Percentiles rank a stretch among this genome's conserved stretches.
phyloP scores from a whole-genome alignment of 352 stramenopile species.

The Globisporangium cystogenes region DNA sequence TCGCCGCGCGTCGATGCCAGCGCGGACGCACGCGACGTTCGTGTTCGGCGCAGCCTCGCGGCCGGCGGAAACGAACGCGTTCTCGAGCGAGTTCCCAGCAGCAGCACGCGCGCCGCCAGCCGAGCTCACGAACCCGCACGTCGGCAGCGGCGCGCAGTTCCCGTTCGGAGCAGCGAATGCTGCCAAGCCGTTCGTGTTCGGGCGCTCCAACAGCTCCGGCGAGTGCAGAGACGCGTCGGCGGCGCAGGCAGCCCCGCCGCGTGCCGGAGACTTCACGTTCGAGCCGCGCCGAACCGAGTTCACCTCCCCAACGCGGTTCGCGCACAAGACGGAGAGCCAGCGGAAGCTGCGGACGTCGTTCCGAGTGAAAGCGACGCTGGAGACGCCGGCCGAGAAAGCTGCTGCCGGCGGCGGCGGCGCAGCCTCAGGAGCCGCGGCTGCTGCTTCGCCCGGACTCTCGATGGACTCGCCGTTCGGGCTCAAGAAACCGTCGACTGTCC shows the following conservation, averaged over 20 bases:
- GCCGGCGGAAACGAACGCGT: not conserved
- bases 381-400: slow-evolving; percentile 8
- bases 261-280: slow-evolving; percentile 8
- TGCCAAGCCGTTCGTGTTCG: slow-evolving; percentile 18
- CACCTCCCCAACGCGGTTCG: not conserved
- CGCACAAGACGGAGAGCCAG: slow-evolving; percentile 8
- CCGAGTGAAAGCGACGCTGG: slow-evolving; percentile 21
- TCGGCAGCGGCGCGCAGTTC: slow-evolving; percentile 15
- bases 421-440: slow-evolving; percentile 9
- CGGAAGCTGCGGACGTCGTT: slow-evolving; percentile 21
- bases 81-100: not conserved
- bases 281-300: slow-evolving; percentile 5
- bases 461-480: slow-evolving; percentile 26
- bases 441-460: slow-evolving; percentile 5
- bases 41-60: slow-evolving; percentile 5
- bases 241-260: not conserved
- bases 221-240: not conserved
- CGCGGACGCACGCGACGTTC: not conserved
- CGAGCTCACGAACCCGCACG: slow-evolving; percentile 7
- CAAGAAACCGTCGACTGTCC: slow-evolving; percentile 8
- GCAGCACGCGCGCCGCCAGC: not conserved
- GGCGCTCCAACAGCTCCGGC: not conserved
- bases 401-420: not conserved
- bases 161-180: slow-evolving; percentile 16
- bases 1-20: not conserved